Conservation (phyloP, 306 rosid genomes). For the Ormosia semicastrata region DNA sequence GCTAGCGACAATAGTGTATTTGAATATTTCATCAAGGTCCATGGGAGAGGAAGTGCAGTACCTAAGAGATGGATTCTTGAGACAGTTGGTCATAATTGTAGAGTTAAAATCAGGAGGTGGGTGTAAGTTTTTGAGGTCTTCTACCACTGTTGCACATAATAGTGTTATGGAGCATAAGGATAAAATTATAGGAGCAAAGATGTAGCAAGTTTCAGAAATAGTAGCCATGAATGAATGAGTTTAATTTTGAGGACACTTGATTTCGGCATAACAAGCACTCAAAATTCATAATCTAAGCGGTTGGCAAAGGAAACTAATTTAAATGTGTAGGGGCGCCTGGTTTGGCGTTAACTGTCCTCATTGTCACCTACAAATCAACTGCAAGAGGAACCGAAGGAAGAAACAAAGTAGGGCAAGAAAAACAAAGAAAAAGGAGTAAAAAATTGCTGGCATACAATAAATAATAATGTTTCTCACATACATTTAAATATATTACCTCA, state of each 20-base stretch:
- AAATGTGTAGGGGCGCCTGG: background rate
- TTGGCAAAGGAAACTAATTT: slow-evolving; percentile 19
- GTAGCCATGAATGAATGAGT: slow-evolving; percentile 43
- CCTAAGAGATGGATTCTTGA: slow-evolving; percentile 60
- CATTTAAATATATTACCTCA: too few relatives aligned
- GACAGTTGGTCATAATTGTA: slow-evolving; percentile 57
- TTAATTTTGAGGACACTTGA: background rate
- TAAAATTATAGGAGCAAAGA: slow-evolving; percentile 20
- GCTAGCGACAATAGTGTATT: slow-evolving; percentile 65
- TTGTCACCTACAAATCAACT: background rate
- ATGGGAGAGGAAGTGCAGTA: slow-evolving; percentile 57
- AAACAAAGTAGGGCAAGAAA: background rate
- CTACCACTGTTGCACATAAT: slow-evolving; percentile 52
- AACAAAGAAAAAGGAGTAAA: background rate
- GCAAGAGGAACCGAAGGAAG: background rate
- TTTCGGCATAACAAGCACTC: background rate
- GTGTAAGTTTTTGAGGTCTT: slow-evolving; percentile 60
- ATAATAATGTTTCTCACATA: too few relatives aligned
- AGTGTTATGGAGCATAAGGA: slow-evolving; percentile 14
- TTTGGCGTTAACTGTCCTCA: slow-evolving; percentile 1
- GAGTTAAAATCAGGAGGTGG: slow-evolving; percentile 66
- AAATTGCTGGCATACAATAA: background rate
- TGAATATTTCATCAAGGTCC: slow-evolving; percentile 64
- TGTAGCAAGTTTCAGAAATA: slow-evolving; percentile 30
- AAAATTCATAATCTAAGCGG: slow-evolving; percentile 7